A percentile compares a stretch with the other conserved stretches of the same genome.
Conservation (phyloP, 2,329 filamentous ascomycete species). For the Trichoderma harzianum region DNA sequence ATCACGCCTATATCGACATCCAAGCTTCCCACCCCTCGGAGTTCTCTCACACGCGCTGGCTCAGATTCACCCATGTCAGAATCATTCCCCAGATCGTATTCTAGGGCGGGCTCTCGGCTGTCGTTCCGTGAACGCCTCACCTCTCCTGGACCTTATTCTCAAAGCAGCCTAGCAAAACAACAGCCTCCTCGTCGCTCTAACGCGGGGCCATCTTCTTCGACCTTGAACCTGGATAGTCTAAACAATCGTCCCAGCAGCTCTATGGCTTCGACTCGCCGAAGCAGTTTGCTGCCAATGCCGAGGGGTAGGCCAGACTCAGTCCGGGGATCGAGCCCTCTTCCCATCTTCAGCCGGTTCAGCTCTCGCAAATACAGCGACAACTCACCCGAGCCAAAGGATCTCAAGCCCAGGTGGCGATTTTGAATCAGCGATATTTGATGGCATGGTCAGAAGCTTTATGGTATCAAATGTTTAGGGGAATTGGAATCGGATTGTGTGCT, state of each 20-base stretch:
- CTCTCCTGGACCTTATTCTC: constrained; percentile 48
- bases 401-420: constrained; percentile 47
- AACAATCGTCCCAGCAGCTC: constrained; percentile 54
- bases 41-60: constrained; percentile 43
- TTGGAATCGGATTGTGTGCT: constrained; percentile 10
- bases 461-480: neutral
- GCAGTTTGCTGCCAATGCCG: constrained; percentile 52
- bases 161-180: constrained; percentile 44
- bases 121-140: constrained; percentile 53
- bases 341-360: constrained; percentile 43
- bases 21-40: constrained; percentile 49
- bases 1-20: constrained; percentile 43
- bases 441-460: neutral
- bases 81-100: constrained; percentile 37
- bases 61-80: constrained; percentile 49
- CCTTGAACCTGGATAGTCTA: constrained; percentile 30
- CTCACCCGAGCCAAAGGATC: constrained; percentile 37
- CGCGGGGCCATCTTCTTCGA: constrained; percentile 45
- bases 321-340: constrained; percentile 48
- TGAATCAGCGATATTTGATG: constrained; percentile 6
- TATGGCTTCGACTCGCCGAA: constrained; percentile 49
- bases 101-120: constrained; percentile 44
- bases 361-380: constrained; percentile 42
- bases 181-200: constrained; percentile 52
- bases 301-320: constrained; percentile 33